phyloP scores from a whole-genome alignment of 768 basidiomycete genomes.

The Russula lepida region DNA sequence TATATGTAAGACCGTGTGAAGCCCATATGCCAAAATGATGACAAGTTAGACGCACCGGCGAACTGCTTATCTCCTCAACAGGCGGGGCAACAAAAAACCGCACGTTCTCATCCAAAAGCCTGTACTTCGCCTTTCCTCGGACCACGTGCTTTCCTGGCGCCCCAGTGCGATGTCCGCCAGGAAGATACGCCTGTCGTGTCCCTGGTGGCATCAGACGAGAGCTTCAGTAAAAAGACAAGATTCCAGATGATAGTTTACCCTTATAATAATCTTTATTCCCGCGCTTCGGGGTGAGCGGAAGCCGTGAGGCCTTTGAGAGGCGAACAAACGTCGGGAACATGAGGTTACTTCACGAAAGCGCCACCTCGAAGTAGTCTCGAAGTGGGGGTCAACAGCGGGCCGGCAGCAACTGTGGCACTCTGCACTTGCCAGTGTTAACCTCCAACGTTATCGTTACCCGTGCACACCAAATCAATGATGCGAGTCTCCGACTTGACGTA shows the following conservation, averaged over 20 bases:
- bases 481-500: background rate
- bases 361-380: too few species aligned
- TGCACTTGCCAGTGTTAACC: too few species aligned
- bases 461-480: background rate
- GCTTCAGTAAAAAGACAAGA: background rate
- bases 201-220: slow-evolving; percentile 35
- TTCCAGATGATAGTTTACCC: slow-evolving; percentile 39
- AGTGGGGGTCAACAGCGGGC: background rate
- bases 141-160: slow-evolving; percentile 82
- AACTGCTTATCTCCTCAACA: slow-evolving; percentile 48
- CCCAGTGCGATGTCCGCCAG: slow-evolving; percentile 79
- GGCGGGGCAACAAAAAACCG: slow-evolving; percentile 79
- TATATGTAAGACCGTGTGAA: background rate
- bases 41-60: slow-evolving; percentile 38
- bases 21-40: background rate
- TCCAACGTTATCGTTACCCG: background rate
- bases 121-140: slow-evolving; percentile 69
- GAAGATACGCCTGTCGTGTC: slow-evolving; percentile 73
- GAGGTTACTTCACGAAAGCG: background rate
- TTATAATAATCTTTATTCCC: slow-evolving; percentile 98
- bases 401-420: too few species aligned
- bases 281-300: slow-evolving; percentile 73
- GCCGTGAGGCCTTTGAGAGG: slow-evolving; percentile 76
- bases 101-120: slow-evolving; percentile 74
- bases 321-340: slow-evolving; percentile 30